Evolutionary conservation across 306 rosid genomes (phyloP).

Genomic region (Datisca glomerata): DNA sequence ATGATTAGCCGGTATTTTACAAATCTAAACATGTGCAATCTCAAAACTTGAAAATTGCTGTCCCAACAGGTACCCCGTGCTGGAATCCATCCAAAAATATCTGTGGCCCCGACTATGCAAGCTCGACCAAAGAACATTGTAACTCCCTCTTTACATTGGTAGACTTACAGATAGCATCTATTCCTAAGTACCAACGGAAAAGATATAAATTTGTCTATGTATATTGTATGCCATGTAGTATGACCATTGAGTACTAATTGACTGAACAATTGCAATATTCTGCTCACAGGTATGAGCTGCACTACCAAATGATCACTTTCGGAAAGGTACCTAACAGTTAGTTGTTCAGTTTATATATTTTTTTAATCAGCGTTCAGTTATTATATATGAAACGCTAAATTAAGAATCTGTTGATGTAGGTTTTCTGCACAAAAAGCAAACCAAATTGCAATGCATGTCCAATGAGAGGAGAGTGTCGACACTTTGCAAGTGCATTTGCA

Average conservation of each 20-base stretch:
- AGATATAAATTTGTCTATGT: too few species aligned
- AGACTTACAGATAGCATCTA: not conserved
- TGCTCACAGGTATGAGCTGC: slow-evolving; percentile 81
- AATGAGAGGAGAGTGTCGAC: slow-evolving; percentile 97
- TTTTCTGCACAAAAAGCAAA: slow-evolving; percentile 91
- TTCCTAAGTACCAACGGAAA: too few species aligned
- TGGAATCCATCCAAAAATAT: slow-evolving; percentile 92
- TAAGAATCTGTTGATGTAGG: slow-evolving; percentile 46
- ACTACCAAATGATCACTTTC: slow-evolving; percentile 97
- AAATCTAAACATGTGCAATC: slow-evolving; percentile 2
- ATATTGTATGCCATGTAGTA: too few species aligned
- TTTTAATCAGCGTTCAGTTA: too few species aligned
- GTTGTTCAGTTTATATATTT: slow-evolving; percentile 11
- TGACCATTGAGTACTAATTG: too few species aligned
- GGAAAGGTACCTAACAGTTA: slow-evolving; percentile 62
- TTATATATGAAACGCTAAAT: too few species aligned
- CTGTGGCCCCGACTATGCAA: slow-evolving; percentile 99
- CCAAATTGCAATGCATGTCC: slow-evolving; percentile 99
- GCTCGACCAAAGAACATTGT: slow-evolving; percentile 96
- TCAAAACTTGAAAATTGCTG: slow-evolving; percentile 16
- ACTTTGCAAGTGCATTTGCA: slow-evolving; percentile 98
- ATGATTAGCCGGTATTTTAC: slow-evolving; percentile 12
- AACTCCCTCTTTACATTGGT: slow-evolving; percentile 12
- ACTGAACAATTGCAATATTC: slow-evolving; percentile 14
- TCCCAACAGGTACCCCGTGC: slow-evolving; percentile 72